These are phyloP conservation scores for Pythium brassicae DNA, from an alignment of 352 stramenopile genomes.

Conservation along the genomic window DNA sequence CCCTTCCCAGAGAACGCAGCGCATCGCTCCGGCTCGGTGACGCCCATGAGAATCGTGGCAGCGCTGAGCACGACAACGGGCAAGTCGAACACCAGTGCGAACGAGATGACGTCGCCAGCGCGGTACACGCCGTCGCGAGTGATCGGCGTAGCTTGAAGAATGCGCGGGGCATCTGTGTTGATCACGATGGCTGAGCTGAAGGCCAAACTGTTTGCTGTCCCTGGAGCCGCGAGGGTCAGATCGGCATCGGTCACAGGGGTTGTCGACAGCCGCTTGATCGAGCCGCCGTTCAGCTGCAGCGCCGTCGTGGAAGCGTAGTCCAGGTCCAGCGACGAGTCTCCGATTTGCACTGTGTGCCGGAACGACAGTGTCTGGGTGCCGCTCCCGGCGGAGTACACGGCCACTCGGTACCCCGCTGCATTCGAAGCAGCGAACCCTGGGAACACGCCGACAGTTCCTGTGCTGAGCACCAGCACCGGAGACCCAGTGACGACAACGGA, in stretches of 20 bases:
- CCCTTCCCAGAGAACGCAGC: slow-evolving; percentile 40
- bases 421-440: slow-evolving; percentile 34
- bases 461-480: slow-evolving; percentile 40
- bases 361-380: slow-evolving; percentile 45
- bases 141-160: slow-evolving; percentile 39
- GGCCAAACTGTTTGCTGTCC: slow-evolving; percentile 35
- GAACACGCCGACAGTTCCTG: slow-evolving; percentile 50
- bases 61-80: slow-evolving; percentile 32
- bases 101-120: slow-evolving; percentile 35
- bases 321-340: slow-evolving; percentile 42
- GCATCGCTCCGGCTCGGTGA: slow-evolving; percentile 20
- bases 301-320: slow-evolving; percentile 43
- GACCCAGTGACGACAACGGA: slow-evolving; percentile 53
- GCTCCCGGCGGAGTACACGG: slow-evolving; percentile 44
- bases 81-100: slow-evolving; percentile 46
- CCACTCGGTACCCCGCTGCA: slow-evolving; percentile 31
- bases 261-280: slow-evolving; percentile 51
- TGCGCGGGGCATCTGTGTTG: slow-evolving; percentile 38
- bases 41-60: slow-evolving; percentile 35
- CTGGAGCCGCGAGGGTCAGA: slow-evolving; percentile 38
- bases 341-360: slow-evolving; percentile 47
- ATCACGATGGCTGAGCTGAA: slow-evolving; percentile 30
- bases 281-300: slow-evolving; percentile 42
- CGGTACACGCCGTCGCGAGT: slow-evolving; percentile 63
- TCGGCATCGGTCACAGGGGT: slow-evolving; percentile 45